Base-by-base conservation (phyloP, 768 basidiomycete genomes). In the Psilocybe azurescens region DNA sequence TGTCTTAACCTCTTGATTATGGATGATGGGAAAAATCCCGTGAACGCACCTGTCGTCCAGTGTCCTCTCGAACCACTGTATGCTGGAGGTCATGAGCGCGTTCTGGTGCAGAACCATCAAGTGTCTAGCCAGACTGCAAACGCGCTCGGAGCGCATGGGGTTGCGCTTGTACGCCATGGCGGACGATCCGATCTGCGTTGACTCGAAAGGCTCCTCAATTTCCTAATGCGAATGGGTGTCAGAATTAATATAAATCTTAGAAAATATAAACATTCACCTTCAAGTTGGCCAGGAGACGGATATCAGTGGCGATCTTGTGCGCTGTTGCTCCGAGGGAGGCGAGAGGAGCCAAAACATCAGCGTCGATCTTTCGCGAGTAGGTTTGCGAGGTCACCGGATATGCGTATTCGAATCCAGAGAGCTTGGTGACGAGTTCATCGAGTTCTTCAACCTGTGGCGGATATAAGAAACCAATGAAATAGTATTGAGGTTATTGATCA, bases 141-240 rank as follows among this genome's bases (percentile, higher is more conserved):
- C 91, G 44, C 97, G 91, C 77, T 99, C 97, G 60, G 89, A 96
- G 60, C 97, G 93, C 97, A 99, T 99, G 6, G 97, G 97, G 77
- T 99, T 99, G 58, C 97, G 87, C 79, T 99, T 98, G 86, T 99
- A 99, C 8, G 97, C 97, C 97, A 99, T 99, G 1, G 95, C 95
- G 0, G 91, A 94, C 9, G 91, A 93, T 7, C 97, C 97, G 67
- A 99, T 99, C 79, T 99, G 97, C 18, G 97, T 97, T 54, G 95
- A 93, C 76, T 99, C 97, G 76, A 99, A 99, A 0, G 97, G 97
- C 73, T 99, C 97, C 77, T 99, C 97, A 48, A 99, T 84, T 87
- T 99, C 97, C 89, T 93, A 58, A 46, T 18, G 5, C 4, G 10
- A 24, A 0, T 2, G 24, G 24, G 24, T 24, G 24, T 24, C 24